Evolutionary conservation across 2,329 filamentous ascomycete species (phyloP).

Genomic region (Alternaria sp.): DNA sequence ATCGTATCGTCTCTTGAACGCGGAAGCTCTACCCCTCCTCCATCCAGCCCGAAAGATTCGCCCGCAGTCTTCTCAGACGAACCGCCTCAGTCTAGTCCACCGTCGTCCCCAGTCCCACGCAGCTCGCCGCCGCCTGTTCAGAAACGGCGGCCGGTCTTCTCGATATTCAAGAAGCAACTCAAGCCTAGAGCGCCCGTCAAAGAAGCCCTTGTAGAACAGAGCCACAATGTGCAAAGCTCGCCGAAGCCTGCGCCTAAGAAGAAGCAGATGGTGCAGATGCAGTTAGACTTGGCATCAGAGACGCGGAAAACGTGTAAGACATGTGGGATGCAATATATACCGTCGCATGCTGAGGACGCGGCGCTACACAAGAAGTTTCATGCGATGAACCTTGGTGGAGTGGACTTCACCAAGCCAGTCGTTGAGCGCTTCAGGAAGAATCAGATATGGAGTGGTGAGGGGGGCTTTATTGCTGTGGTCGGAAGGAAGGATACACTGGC

Average conservation of each 20-base stretch:
- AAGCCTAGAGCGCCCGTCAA: conserved; percentile 25
- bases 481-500: conserved; percentile 62
- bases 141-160: conserved; percentile 59
- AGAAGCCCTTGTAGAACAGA: conserved; percentile 35
- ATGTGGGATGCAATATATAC: conserved; percentile 74
- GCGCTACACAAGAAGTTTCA: conserved; percentile 71
- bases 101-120: conserved; percentile 40
- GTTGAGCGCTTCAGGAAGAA: conserved; percentile 61
- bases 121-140: conserved; percentile 36
- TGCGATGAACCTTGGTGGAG: conserved; percentile 67
- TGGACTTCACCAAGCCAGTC: conserved; percentile 68
- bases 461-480: conserved; percentile 66
- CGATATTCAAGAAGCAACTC: conserved; percentile 52
- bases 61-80: conserved; percentile 55
- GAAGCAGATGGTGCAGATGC: conserved; percentile 64
- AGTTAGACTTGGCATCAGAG: conserved; percentile 66
- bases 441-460: conserved; percentile 59
- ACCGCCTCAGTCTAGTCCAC: conserved; percentile 37
- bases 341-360: conserved; percentile 68
- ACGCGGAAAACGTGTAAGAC: conserved; percentile 65
- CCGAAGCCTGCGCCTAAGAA: conserved; percentile 38
- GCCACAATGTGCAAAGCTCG: conserved; percentile 47
- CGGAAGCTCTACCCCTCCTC: conserved; percentile 25
- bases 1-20: conserved; percentile 15
- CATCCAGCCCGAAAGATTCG: conserved; percentile 45